Base-by-base conservation (phyloP, 371 early-diverging fungal genomes). In the Mycotypha africana region DNA sequence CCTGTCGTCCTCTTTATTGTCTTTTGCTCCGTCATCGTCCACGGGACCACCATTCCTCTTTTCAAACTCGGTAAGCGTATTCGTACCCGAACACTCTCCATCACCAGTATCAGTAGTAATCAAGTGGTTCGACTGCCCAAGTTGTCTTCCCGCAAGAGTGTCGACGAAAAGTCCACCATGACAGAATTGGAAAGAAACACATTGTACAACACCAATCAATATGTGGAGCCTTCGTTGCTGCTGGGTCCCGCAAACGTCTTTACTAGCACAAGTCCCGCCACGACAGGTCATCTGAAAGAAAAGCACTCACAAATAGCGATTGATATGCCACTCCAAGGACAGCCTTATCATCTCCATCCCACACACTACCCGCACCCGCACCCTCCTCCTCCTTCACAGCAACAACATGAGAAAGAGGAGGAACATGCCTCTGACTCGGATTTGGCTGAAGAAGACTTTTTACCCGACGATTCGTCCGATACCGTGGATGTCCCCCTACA, bases 11-110 rank as follows among this genome's bases (percentile, higher is more conserved):
- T 75, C 12, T 88, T 88, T 44, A 53, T 90, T 36, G 89, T 92
- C 9, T 67, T 92, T n/a, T 72, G 79, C 17, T 89, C 91, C 16
- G 78, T 90, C 0, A 42, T 90, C n/a, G 76, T 88, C 8, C 92
- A 93, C 51, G 93, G 93, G 8, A 71, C 84, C n/a, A 86, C 91
- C 0, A 82, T 90, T 2, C 87, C 89, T 6, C 45, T 92, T 20
- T 78, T 86, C 19, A 75, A 85, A 28, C 62, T 84, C 11, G 74
- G 74, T 3, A 69, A 65, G 34, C 47, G 64, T 16, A 65, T 69
- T 9, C 49, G 60, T 6, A 65, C 67, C 4, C 49, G 74, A n/a
- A 67, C 70, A 0, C 28, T 73, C 1, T 69, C 74, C 3, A 58
- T 66, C 19, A 40, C 67, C 4, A 67, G 68, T 40, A 52, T 51